Percentiles rank a stretch among this genome's conserved stretches.
phyloP scores from a whole-genome alignment of 2,329 filamentous ascomycete species.

The Pseudocercospora fijiensis region DNA sequence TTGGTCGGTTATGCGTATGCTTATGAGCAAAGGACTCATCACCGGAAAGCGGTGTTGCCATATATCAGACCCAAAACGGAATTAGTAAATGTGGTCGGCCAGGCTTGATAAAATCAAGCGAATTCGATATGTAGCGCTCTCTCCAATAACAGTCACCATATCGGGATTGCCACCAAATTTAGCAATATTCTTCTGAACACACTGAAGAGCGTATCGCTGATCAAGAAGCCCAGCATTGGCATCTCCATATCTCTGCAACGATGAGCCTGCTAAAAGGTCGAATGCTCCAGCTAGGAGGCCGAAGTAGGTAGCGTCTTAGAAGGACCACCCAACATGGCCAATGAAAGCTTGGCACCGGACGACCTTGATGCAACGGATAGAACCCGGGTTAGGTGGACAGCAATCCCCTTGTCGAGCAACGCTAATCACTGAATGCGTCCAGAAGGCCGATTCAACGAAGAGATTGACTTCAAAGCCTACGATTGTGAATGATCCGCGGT shows the following conservation, averaged over 20 bases:
- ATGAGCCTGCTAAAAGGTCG: constrained; percentile 49
- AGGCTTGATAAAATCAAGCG: neutral
- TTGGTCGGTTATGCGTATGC: constrained; percentile 67
- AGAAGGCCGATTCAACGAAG: neutral
- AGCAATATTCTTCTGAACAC: constrained; percentile 55
- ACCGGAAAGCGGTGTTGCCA: constrained; percentile 50
- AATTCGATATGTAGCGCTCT: constrained; percentile 45
- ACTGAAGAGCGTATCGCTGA: constrained; percentile 57
- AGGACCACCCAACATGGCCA: neutral
- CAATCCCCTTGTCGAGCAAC: neutral
- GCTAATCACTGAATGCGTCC: neutral
- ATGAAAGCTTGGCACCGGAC: neutral
- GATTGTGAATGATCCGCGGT: neutral
- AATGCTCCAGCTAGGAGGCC: constrained; percentile 41
- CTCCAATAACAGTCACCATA: constrained; percentile 45
- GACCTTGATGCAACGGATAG: neutral
- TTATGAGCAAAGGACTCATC: constrained; percentile 62
- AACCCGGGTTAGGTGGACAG: neutral
- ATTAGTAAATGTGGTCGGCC: constrained; percentile 45
- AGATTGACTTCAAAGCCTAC: neutral
- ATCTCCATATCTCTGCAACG: constrained; percentile 44
- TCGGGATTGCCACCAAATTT: constrained; percentile 54
- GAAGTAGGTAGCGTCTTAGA: neutral
- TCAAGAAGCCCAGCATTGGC: constrained; percentile 55
- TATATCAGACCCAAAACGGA: constrained; percentile 53